Percentiles rank a stretch among this genome's conserved stretches.
Conservation (phyloP, 164 flowering plant species). For the Annona squamosa region DNA sequence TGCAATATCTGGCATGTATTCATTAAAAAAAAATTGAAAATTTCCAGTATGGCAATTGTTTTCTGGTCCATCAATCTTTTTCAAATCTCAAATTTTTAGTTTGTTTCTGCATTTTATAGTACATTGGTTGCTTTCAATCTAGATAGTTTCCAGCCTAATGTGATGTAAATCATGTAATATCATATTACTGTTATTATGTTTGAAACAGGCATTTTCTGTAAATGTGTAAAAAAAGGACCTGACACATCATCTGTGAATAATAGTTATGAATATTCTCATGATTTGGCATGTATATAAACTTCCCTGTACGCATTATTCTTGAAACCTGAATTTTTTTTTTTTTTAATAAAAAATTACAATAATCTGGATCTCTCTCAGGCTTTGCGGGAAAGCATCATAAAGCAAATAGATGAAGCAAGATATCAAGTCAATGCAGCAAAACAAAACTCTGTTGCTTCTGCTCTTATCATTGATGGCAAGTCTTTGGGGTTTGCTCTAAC, state of each 20-base stretch:
- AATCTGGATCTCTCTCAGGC: constrained; percentile 35
- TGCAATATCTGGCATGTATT: not conserved
- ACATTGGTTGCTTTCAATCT: not conserved
- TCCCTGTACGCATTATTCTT: too few species aligned
- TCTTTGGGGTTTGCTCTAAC: constrained; percentile 58
- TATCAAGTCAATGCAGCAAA: constrained; percentile 31
- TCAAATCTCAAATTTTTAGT: not conserved
- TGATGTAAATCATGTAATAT: not conserved
- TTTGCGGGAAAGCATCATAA: constrained; percentile 41
- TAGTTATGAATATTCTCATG: too few species aligned
- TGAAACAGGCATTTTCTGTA: not conserved
- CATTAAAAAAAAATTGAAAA: not conserved
- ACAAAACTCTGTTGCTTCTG: constrained; percentile 31
- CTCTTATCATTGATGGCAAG: constrained; percentile 79
- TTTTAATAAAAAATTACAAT: not conserved
- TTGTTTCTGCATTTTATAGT: not conserved
- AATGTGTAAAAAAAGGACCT: not conserved
- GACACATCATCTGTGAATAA: not conserved
- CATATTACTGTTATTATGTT: not conserved
- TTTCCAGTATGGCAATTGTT: not conserved
- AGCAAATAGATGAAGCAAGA: constrained; percentile 51
- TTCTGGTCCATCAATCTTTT: not conserved
- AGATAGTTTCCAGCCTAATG: not conserved
- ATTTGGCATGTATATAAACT: too few species aligned
- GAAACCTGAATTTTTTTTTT: not conserved